phyloP scores from a whole-genome alignment of 495 filamentous ascomycete species.

The Friedmanniomyces simplex region DNA sequence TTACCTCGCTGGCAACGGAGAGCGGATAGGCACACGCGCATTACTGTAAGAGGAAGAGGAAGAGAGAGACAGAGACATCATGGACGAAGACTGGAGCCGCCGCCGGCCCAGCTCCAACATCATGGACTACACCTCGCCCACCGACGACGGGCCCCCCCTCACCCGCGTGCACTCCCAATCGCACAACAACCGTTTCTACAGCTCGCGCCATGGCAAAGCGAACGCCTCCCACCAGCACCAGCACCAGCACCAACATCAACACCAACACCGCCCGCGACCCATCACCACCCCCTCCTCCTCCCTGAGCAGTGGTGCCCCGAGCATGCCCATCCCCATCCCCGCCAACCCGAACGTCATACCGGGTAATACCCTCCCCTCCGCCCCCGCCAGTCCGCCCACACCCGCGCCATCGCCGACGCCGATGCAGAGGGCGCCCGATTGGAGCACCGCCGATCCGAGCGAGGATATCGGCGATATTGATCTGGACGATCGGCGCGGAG shows the following conservation, averaged over 20 bases:
- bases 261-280: conserved; percentile 2
- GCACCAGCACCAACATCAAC: background rate
- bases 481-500: background rate
- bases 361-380: conserved; percentile 51
- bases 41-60: too few species aligned
- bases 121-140: conserved; percentile 16
- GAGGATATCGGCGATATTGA: conserved; percentile 39
- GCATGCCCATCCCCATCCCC: conserved; percentile 18
- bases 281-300: conserved; percentile 12
- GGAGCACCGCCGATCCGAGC: conserved; percentile 47
- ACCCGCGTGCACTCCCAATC: conserved; percentile 13
- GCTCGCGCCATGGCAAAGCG: conserved; percentile 13
- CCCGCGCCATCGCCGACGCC: conserved; percentile 60
- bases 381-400: conserved; percentile 58
- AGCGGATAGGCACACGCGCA: background rate
- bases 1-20: too few species aligned
- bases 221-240: background rate
- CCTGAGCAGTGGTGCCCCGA: conserved; percentile 11
- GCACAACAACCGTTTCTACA: conserved; percentile 15
- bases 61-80: background rate
- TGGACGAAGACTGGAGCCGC: conserved; percentile 7
- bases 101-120: conserved; percentile 2
- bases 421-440: conserved; percentile 47
- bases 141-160: conserved; percentile 6
- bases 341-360: conserved; percentile 32